Conservation (phyloP, 1,139 yeast genomes). For the Debaryomyces robertsiae region DNA sequence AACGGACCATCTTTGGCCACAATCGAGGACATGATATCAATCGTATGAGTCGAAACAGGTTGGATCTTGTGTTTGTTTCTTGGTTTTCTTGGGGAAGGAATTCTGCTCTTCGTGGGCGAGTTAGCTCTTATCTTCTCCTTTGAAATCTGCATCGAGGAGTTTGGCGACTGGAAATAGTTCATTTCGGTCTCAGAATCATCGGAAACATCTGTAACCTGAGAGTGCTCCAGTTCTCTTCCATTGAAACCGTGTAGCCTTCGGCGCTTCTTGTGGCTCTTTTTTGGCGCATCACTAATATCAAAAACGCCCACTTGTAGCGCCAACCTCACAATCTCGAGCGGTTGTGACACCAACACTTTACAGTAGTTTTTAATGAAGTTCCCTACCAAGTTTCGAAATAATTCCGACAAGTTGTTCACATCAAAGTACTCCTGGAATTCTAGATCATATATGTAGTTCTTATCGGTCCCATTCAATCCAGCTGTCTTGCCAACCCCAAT, state of each 20-base stretch:
- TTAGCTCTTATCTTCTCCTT: slow-evolving; percentile 5
- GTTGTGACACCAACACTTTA: slow-evolving; percentile 74
- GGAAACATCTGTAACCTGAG: slow-evolving; percentile 12
- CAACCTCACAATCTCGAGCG: slow-evolving; percentile 81
- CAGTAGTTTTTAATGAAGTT: slow-evolving; percentile 70
- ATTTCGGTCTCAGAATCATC: slow-evolving; percentile 49
- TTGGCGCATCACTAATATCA: slow-evolving; percentile 20
- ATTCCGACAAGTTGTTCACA: slow-evolving; percentile 54
- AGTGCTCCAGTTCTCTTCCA: slow-evolving; percentile 4
- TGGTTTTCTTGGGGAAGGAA: slow-evolving; percentile 9
- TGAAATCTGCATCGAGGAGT: slow-evolving; percentile 1
- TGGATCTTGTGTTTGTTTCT: slow-evolving; percentile 39
- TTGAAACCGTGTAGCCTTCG: slow-evolving; percentile 2
- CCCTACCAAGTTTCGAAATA: slow-evolving; percentile 54
- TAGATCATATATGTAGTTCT: slow-evolving; percentile 60
- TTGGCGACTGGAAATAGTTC: slow-evolving; percentile 49
- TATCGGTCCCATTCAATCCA: slow-evolving; percentile 23
- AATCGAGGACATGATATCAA: slow-evolving; percentile 71
- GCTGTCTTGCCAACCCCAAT: slow-evolving; percentile 17
- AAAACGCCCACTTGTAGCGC: slow-evolving; percentile 79
- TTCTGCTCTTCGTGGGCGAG: slow-evolving; percentile 10
- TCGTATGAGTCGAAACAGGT: slow-evolving; percentile 66
- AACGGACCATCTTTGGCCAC: slow-evolving; percentile 77
- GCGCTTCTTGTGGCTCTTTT: slow-evolving; percentile 3
- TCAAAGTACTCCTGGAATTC: slow-evolving; percentile 72